A percentile compares a stretch with the other conserved stretches of the same genome.
These are phyloP conservation scores for Fomes fomentarius DNA, from an alignment of 1,284 basidiomycete species.

Conservation along the genomic window DNA sequence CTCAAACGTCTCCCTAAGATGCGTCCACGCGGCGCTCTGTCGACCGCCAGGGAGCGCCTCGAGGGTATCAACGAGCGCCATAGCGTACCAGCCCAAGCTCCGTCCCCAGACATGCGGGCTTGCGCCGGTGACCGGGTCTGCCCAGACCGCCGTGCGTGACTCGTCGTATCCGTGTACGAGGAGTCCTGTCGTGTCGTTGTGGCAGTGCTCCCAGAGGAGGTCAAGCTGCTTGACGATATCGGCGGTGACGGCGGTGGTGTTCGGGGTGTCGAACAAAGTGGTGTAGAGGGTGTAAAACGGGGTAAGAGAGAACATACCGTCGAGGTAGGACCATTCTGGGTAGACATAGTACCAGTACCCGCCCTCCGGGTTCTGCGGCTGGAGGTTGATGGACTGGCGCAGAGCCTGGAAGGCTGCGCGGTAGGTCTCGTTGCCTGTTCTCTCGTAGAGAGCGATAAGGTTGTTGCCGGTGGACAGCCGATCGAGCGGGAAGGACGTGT, in stretches of 20 bases:
- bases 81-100: conserved; percentile 52
- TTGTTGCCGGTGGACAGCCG: background rate
- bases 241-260: background rate
- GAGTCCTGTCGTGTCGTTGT: background rate
- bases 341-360: background rate
- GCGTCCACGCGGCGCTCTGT: conserved; percentile 31
- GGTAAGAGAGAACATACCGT: background rate
- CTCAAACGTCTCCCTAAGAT: conserved; percentile 37
- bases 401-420: background rate
- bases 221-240: background rate
- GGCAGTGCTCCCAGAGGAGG: background rate
- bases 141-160: conserved; percentile 46
- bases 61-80: conserved; percentile 52
- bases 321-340: background rate
- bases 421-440: background rate
- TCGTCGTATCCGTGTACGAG: conserved; percentile 53
- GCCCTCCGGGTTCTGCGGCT: background rate
- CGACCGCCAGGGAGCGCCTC: conserved; percentile 39
- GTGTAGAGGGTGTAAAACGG: background rate
- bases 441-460: background rate
- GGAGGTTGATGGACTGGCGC: background rate
- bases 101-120: conserved; percentile 54
- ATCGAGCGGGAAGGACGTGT: background rate
- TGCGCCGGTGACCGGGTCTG: conserved; percentile 47
- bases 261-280: background rate